Conservation (phyloP, 2,329 filamentous ascomycete species). For the Fusarium mundagurra region DNA sequence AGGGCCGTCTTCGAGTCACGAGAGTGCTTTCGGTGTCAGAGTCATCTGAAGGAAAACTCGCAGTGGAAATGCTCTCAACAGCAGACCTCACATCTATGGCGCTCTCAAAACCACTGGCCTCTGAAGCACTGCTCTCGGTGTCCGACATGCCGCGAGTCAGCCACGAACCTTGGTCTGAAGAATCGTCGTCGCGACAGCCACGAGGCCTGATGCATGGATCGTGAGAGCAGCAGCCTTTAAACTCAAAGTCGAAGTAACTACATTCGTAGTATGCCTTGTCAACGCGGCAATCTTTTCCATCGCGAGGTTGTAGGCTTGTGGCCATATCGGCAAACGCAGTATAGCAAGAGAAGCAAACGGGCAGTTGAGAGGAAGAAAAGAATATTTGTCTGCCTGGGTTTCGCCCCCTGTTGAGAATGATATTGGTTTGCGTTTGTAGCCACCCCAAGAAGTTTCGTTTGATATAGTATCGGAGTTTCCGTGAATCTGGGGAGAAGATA, state of each 20-base stretch:
- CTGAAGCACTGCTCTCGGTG: neutral
- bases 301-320: slow-evolving; percentile 6
- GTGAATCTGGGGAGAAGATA: slow-evolving; percentile 23
- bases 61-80: neutral
- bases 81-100: neutral
- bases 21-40: neutral
- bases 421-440: neutral
- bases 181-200: slow-evolving; percentile 3
- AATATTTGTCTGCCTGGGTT: neutral
- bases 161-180: neutral
- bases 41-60: neutral
- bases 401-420: neutral
- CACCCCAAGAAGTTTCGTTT: slow-evolving; percentile 1
- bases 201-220: slow-evolving; percentile 52
- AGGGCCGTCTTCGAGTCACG: neutral
- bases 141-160: slow-evolving; percentile 2
- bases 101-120: neutral
- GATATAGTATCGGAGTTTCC: slow-evolving; percentile 17
- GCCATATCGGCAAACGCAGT: slow-evolving; percentile 24
- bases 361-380: neutral
- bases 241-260: slow-evolving; percentile 45
- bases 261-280: slow-evolving; percentile 53
- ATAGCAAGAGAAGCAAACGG: slow-evolving; percentile 3
- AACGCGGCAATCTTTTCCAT: slow-evolving; percentile 40
- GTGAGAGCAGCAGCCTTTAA: slow-evolving; percentile 56